phyloP scores from a whole-genome alignment of 148 eudicot genomes.

The Chenopodium berlandieri region DNA sequence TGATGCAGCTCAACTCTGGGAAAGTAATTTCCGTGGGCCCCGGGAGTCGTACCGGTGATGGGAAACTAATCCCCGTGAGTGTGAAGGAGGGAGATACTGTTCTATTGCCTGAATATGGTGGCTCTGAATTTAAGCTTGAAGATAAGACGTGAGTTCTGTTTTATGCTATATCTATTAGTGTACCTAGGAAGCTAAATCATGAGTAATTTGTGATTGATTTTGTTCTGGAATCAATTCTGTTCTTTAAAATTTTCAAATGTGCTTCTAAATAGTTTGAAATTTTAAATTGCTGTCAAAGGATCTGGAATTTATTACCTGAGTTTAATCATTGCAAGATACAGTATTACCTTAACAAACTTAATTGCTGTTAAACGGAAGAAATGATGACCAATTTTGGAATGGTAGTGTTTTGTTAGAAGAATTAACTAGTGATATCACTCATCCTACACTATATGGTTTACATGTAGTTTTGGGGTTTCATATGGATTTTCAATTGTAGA shows the following conservation, averaged over 20 bases:
- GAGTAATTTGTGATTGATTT: neutral
- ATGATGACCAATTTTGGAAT: neutral
- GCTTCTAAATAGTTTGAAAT: neutral
- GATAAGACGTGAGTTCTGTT: conserved; percentile 62
- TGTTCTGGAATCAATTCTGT: neutral
- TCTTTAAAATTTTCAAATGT: neutral
- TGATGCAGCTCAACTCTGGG: conserved; percentile 63
- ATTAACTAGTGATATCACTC: no score
- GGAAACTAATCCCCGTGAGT: conserved; percentile 53
- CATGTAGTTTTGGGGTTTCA: no score
- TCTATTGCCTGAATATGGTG: conserved; percentile 77
- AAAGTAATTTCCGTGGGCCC: conserved; percentile 81
- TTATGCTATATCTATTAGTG: neutral
- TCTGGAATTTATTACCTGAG: neutral
- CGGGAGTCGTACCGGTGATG: conserved; percentile 45
- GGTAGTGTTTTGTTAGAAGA: neutral
- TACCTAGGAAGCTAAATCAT: neutral
- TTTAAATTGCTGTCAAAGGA: neutral
- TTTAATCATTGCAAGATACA: neutral
- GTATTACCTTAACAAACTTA: neutral
- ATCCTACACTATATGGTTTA: no score
- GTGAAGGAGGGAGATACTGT: conserved; percentile 82
- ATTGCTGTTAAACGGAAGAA: neutral
- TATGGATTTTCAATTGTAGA: no score
- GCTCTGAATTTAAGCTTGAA: conserved; percentile 60